Base-by-base conservation (phyloP, 1,284 basidiomycete species). In the Trichosporon asahii region DNA sequence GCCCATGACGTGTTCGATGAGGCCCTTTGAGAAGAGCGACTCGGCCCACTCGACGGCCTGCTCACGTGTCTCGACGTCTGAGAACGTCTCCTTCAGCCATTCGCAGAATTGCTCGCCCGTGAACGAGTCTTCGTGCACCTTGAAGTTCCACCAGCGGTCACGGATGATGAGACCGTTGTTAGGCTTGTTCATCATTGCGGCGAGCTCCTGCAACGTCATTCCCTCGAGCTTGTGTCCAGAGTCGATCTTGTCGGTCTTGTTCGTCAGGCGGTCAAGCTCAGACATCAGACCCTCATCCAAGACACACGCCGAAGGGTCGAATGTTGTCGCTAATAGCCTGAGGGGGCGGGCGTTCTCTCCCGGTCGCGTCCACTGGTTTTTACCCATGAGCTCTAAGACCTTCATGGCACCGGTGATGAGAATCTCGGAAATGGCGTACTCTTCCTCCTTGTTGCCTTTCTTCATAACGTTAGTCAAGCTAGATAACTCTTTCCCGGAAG, bases 361-460 rank as follows among this genome's bases (percentile, higher is more conserved):
- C 0, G 88, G 86, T 1, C 87, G 78, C 64, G 89, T 86, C 92
- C 92, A 94, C 18, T 92, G 89, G 65, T 90, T 86, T 78, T 89
- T 90, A 55, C 90, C 89, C 80, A 97, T 94, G 67, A 92, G 87
- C 76, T 97, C 94, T 0, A 93, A 91, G 1, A 98, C 88, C 78
- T 93, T 94, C 80, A 95, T 92, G 65, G 95, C 95, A 0, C 95
- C 96, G 21, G 93, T 85, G 40, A 98, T 86, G 25, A 93, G 89
- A 18, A 91, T 89, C 83, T 98, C 95, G 79, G 95, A 92, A 37
- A 94, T 90, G 75, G 91, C 89, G 68, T 94, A 87, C 71, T 86
- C 86, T 80, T 93, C 92, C 5, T 89, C 90, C 0, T 88, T 89
- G 8, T 77, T 91, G 4, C 89, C 90, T 0, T 88, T 89, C 18